Base-by-base conservation (phyloP, 2,329 filamentous ascomycete genomes). In the Fusarium beomiforme region DNA sequence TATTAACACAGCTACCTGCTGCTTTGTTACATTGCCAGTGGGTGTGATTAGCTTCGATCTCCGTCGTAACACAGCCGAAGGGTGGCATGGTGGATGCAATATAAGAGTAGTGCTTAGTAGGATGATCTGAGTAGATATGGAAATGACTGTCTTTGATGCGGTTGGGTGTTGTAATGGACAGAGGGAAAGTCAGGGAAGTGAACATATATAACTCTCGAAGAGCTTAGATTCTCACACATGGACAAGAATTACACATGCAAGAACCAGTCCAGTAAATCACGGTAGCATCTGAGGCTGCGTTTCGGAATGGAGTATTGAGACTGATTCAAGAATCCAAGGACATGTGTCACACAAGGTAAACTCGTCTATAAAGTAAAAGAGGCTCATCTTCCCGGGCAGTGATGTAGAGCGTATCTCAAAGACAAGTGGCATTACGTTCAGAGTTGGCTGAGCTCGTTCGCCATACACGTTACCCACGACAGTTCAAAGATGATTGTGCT, bases 141-240 rank as follows among this genome's bases (percentile, higher is more conserved):
- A 4, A 29, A n/a, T 1, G 1, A 0, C 19, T 10, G 9, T 1
- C 3, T 3, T 0, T 36, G 5, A 5, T 2, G 24, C 8, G 8
- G 17, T 3, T 24, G 21, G 13, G 12, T 3, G 5, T 8, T 36
- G 12, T 2, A 24, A 16, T 16, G 3, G 24, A 36, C 21, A 19
- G 6, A 8, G 12, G 12, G 21, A 14, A 3, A 12, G 5, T 16
- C 7, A 8, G 12, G 8, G 3, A 6, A 1, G 17, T 37, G 23
- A 16, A 29, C n/a, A n/a, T 50, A 36, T 51, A n/a, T 17, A 8
- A 17, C 23, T n/a, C 17, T 5, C 0, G 1, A 26, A 23, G 11
- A 37, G 9, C 13, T 1, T 5, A 6, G 2, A 14, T 3, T 3
- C 3, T 9, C 12, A 21, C 9, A 51, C 11, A 6, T n/a, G 7